Conservation (phyloP, 2,329 filamentous ascomycete species). For the Ophiocordyceps camponoti-saundersi region DNA sequence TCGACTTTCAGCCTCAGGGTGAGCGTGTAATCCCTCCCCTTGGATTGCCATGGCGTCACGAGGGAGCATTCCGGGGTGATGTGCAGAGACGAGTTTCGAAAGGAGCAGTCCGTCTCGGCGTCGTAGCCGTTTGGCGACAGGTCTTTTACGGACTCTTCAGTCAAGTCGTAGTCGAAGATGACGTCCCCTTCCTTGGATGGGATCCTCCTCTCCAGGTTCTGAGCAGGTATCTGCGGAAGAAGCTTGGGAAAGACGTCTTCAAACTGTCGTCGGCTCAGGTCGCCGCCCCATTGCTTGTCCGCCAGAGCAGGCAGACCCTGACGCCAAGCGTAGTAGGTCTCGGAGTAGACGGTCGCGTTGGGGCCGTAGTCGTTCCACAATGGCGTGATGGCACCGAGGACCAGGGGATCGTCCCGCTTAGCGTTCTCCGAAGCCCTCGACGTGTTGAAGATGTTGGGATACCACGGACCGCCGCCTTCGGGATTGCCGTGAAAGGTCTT, state of each 20-base stretch:
- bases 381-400: constrained; percentile 8
- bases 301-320: constrained; percentile 8
- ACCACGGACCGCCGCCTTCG: constrained; percentile 4
- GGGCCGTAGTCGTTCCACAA: constrained; percentile 10
- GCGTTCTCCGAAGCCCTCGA: constrained; percentile 6
- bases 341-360: constrained; percentile 8
- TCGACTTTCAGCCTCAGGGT: constrained; percentile 14
- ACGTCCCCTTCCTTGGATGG: constrained; percentile 2
- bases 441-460: constrained; percentile 9
- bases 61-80: constrained; percentile 22
- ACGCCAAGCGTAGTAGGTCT: constrained; percentile 10
- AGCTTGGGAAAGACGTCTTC: constrained; percentile 1
- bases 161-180: constrained; percentile 4
- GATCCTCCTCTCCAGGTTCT: constrained; percentile 7
- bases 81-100: constrained; percentile 9
- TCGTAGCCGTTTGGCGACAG: constrained; percentile 4
- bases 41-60: constrained; percentile 28
- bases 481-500: constrained; percentile 14
- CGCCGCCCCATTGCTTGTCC: constrained; percentile 11
- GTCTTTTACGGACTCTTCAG: not conserved
- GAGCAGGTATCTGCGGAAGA: constrained; percentile 4
- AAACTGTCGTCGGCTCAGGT: not conserved
- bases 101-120: constrained; percentile 19
- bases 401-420: constrained; percentile 2
- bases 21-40: constrained; percentile 39